Base-by-base conservation (phyloP, 2,329 filamentous ascomycete species). In the Stemphylium vesicarium region DNA sequence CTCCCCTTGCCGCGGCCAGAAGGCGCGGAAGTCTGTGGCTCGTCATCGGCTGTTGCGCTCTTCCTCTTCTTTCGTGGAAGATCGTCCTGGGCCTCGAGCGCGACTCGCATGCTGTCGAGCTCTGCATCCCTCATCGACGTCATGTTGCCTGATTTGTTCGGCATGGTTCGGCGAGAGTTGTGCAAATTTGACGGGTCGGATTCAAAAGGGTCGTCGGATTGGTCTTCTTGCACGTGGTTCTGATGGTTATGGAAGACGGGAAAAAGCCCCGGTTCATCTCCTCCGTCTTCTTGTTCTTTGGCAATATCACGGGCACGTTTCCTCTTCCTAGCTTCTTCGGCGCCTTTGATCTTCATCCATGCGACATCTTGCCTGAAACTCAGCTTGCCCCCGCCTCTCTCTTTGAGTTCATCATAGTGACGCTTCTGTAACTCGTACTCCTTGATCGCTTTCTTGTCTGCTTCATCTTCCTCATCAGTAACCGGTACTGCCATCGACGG, bases 121-220 rank as follows among this genome's bases (percentile, higher is more conserved):
- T 74, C 69, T 4, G 66, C 65, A n/a, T 69, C 71, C n/a, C 61
- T 56, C 24, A 74, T 62, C 4, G 62, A 62, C 1, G 53, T 13
- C 1, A 33, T 24, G 31, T 57, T 60, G 0, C 33, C 18, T 22
- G 50, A 20, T 13, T 65, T 68, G 11, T 38, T 43, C 2, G 69
- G 65, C 32, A 62, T 50, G 0, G 51, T 52, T 40, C 56, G 50
- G 10, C 22, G 48, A 16, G 63, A 64, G 37, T 68, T 69, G 38
- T 56, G 60, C 22, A 24, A 8, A 24, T 7, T 7, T 6, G 4
- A 6, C 22, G 2, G 22, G 22, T 24, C 22, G 1, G 60, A 37
- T 24, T 43, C 42, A 22, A 29, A 22, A 0, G 44, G 15, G 18
- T 57, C 56, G 1, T 64, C 61, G 1, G 44, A 55, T 0, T 60